Percentiles rank a stretch among this genome's conserved stretches.
Evolutionary conservation across 129 eudicot genomes (phyloP).

Genomic region (Escallonia herrerae): DNA sequence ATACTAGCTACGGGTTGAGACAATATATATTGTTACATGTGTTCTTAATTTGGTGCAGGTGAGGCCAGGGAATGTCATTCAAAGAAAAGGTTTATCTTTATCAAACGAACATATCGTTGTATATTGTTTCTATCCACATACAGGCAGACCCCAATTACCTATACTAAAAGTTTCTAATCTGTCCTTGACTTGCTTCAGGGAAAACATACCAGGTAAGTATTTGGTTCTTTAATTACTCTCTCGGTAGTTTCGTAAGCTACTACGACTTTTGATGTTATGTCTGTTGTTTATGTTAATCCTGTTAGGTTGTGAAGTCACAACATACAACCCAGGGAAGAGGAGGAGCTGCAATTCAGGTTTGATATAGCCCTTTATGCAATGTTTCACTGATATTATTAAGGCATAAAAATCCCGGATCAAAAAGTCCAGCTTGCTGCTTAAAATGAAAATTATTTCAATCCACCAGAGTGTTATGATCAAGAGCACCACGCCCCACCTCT

Average conservation of each 20-base stretch:
- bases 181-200: constrained; percentile 37
- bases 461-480: no score
- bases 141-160: not conserved
- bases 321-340: constrained; percentile 91
- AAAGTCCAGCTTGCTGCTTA: no score
- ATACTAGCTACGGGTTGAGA: not conserved
- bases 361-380: not conserved
- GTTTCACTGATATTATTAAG: not conserved
- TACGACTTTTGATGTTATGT: not conserved
- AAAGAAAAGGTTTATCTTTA: constrained; percentile 67
- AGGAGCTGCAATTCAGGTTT: constrained; percentile 88
- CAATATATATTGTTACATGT: not conserved
- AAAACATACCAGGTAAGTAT: constrained; percentile 66
- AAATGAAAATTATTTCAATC: no score
- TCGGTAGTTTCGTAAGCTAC: not conserved
- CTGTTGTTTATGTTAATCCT: constrained; percentile 1
- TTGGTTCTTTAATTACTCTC: not conserved
- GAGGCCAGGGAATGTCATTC: constrained; percentile 76
- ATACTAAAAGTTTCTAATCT: constrained; percentile 10
- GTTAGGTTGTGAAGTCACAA: constrained; percentile 74
- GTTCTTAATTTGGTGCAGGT: constrained; percentile 49
- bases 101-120: not conserved
- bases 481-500: no score
- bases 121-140: constrained; percentile 5
- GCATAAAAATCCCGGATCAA: not conserved